Evolutionary conservation across 495 filamentous ascomycete species (phyloP).

Genomic region (Stereocaulon alpinum): DNA sequence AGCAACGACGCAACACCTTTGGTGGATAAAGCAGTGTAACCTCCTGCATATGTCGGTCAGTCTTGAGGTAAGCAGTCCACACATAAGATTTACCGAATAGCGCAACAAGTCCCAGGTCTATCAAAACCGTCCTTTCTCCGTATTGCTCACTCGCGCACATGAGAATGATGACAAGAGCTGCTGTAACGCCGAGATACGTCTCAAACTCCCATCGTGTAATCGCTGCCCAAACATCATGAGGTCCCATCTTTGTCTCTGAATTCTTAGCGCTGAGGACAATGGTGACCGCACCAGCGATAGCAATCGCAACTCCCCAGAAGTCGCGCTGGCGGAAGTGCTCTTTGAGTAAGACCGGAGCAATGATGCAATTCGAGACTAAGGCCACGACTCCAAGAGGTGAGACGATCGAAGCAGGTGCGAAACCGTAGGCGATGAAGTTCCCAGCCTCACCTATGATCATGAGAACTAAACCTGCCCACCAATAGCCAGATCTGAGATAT

Average conservation of each 20-base stretch:
- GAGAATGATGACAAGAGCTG: conserved; percentile 57
- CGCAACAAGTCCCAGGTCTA: conserved; percentile 86
- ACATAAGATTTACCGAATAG: conserved; percentile 61
- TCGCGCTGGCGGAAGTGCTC: conserved; percentile 81
- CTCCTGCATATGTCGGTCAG: conserved; percentile 43
- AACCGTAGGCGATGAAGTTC: conserved; percentile 96
- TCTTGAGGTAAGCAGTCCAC: neutral
- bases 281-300: conserved; percentile 77
- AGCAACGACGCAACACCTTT: conserved; percentile 94
- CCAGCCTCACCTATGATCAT: conserved; percentile 91
- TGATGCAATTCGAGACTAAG: conserved; percentile 88
- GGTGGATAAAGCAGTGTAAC: conserved; percentile 89
- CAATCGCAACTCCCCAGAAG: conserved; percentile 74
- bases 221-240: conserved; percentile 78
- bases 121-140: conserved; percentile 73
- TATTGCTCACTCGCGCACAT: conserved; percentile 76
- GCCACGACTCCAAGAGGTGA: conserved; percentile 92
- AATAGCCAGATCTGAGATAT: conserved; percentile 88
- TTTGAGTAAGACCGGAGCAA: conserved; percentile 86
- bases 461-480: conserved; percentile 86
- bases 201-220: conserved; percentile 88
- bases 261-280: conserved; percentile 88
- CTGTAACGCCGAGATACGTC: conserved; percentile 72
- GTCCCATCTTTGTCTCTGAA: conserved; percentile 82
- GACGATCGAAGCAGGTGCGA: conserved; percentile 98